These are phyloP conservation scores for Gryganskiella cystojenkinii DNA, from an alignment of 192 early-diverging fungal genomes.

Conservation along the genomic window DNA sequence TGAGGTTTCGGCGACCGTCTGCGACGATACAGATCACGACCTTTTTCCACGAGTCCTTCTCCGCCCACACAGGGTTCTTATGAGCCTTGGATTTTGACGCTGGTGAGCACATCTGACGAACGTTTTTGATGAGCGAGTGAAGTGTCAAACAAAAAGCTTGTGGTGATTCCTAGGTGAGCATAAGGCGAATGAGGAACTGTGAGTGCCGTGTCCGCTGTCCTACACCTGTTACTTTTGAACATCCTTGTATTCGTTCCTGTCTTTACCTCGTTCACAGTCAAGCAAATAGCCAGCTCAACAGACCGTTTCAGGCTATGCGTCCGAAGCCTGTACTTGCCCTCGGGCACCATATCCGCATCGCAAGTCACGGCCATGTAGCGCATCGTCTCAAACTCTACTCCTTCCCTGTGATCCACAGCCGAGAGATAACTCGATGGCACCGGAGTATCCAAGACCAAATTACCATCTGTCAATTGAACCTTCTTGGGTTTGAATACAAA, in stretches of 20 bases:
- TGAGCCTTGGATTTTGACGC: slow-evolving; percentile 25
- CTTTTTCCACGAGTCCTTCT: slow-evolving; percentile 50
- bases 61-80: slow-evolving; percentile 38
- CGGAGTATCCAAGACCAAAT: slow-evolving; percentile 72
- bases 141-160: slow-evolving; percentile 44
- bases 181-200: too few relatives aligned
- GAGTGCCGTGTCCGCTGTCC: too few relatives aligned
- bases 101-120: slow-evolving; percentile 32
- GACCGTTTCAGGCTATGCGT: slow-evolving; percentile 72
- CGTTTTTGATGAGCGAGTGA: slow-evolving; percentile 49
- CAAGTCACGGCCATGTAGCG: slow-evolving; percentile 80
- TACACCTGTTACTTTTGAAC: too few relatives aligned
- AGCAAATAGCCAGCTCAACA: slow-evolving; percentile 91
- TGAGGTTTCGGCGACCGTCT: slow-evolving; percentile 36
- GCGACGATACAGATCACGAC: slow-evolving; percentile 48
- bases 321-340: slow-evolving; percentile 69
- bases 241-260: too few relatives aligned
- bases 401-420: slow-evolving; percentile 57
- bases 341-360: slow-evolving; percentile 67
- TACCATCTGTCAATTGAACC: slow-evolving; percentile 72
- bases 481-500: slow-evolving; percentile 54
- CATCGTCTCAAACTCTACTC: slow-evolving; percentile 74
- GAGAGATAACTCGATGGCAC: slow-evolving; percentile 67
- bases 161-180: slow-evolving; percentile 52
- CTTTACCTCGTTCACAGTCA: slow-evolving; percentile 83